These are phyloP conservation scores for Verticillium albo-atrum DNA, from an alignment of 2,329 filamentous ascomycete genomes.

Conservation along the genomic window DNA sequence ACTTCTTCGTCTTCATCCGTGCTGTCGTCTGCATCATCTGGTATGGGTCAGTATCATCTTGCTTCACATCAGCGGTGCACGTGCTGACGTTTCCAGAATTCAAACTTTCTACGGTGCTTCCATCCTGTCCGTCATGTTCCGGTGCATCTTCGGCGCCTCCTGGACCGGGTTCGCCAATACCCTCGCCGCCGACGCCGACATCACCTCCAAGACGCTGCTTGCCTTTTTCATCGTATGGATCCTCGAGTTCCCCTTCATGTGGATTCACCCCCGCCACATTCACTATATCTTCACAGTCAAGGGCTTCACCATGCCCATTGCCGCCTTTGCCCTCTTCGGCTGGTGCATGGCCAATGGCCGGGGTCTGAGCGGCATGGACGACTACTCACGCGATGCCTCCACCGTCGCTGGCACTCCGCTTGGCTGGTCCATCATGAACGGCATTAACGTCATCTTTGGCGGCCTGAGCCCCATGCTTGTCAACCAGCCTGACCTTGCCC, in stretches of 20 bases:
- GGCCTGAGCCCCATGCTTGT: constrained; percentile 27
- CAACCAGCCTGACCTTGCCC: constrained; percentile 30
- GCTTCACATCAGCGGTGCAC: not conserved
- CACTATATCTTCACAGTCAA: constrained; percentile 30
- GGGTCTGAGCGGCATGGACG: constrained; percentile 18
- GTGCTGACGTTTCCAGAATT: not conserved
- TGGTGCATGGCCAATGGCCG: constrained; percentile 24
- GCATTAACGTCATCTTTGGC: constrained; percentile 33
- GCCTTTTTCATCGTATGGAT: constrained; percentile 34
- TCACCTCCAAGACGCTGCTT: constrained; percentile 27
- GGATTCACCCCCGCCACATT: constrained; percentile 29
- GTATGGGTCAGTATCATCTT: constrained; percentile 12
- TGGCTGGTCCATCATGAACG: constrained; percentile 31
- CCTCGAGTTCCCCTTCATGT: constrained; percentile 31
- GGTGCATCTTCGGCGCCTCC: constrained; percentile 26
- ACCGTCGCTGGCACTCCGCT: constrained; percentile 20
- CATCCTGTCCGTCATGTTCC: constrained; percentile 17
- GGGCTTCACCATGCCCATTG: constrained; percentile 26
- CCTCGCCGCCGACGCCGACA: constrained; percentile 22
- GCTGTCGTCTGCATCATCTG: constrained; percentile 25
- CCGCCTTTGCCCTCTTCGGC: constrained; percentile 29
- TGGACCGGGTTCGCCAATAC: constrained; percentile 26
- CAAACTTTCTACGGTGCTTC: constrained; percentile 16
- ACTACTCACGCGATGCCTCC: constrained; percentile 13
- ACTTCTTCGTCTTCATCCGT: constrained; percentile 32